Base-by-base conservation (phyloP, 2,329 filamentous ascomycete genomes). In the Acrodontium crateriforme region DNA sequence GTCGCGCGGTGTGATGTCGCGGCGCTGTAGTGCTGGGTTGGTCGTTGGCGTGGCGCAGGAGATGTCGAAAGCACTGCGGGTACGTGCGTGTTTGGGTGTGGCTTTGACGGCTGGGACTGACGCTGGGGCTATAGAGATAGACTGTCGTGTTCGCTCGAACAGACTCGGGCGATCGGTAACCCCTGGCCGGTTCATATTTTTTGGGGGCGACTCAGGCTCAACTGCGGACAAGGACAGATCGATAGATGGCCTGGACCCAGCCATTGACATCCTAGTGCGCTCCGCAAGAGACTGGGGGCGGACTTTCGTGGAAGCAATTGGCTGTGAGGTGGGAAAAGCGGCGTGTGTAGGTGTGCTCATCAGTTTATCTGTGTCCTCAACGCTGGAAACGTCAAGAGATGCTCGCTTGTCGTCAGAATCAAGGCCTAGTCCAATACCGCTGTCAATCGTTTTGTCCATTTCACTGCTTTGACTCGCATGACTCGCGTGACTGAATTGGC, bases 81-180 rank as follows among this genome's bases (percentile, higher is more conserved):
- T 60, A 68, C 1, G 54, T 39, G 10, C 47, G 48, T 5, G 44
- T 47, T 12, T 39, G 42, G 1, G 52, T 44, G 9, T 50, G 46
- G 18, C 41, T 37, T 35, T 55, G 47, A 20, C 18, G 18, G 17
- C 58, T 58, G 11, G 49, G 32, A 9, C 35, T 35, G 17, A 33
- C 32, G 17, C 36, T 2, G 71, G 66, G 25, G 69, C 60, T 3
- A 73, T 63, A 1, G 75, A 71, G 74, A 93, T 87, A 11, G 81
- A 84, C 29, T 83, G 65, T 11, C 79, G 72, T 1, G 85, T 91
- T 25, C 84, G 76, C 46, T 91, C 83, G 3, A 77, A 68, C 1
- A 89, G 65, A 0, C 76, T 60, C n/a, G 44, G 31, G 17, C 12
- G 12, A 17, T 22, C 16, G 20, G 20, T n/a, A n/a, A n/a, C n/a